Evolutionary conservation across 225 moss, liverwort and hornwort species (phyloP), one percentile per base, ranked within the genome.

Genomic region (Sphagnum contortum): DNA sequence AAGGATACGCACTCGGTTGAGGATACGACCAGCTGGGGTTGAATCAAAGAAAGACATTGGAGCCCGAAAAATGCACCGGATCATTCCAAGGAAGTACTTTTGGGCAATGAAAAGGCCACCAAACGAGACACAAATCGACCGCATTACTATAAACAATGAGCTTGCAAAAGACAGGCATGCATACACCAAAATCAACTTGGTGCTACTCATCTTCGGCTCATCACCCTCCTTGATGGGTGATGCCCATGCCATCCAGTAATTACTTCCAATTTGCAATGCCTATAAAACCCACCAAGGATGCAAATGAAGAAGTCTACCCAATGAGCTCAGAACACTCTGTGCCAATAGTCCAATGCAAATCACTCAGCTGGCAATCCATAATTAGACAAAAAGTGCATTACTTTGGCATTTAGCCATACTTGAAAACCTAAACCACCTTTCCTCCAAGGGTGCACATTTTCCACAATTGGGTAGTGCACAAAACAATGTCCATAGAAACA

Each of bases 31-130:
- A 44, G 76, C 70, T 64, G 85, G 85, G 0, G 85, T 85, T 53
- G 85, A 79, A 74, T 85, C 85, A 59, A 82, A 85, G 81, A 85
- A 85, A 13, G 85, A 70, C 81, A 85, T 85, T 2, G 85, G 81
- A 4, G 85, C 85, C 44, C 81, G 81, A 74, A 85, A 85, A 54
- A 85, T 76, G 76, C 81, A 76, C 55, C 85, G 81, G 64, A 82
- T 74, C 85, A 85, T 85, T 74, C 72, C 63, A 49, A 82, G 65
- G 46, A 85, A 85, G 61, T 76, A 82, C 67, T 76, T 85, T 47
- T 85, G 85, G 45, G 85, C 79, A 10, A 74, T 76, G 13, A 68
- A 74, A 9, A 85, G 57, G 48, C 85, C 85, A 5, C 62, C 73
- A 10, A 61, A 70, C 9, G 85, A 76, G 56, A 72, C 74, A 58